Percentiles rank a stretch among this genome's conserved stretches.
These are phyloP conservation scores for Penicillium fimorum DNA, from an alignment of 495 filamentous ascomycete genomes.

Conservation along the genomic window DNA sequence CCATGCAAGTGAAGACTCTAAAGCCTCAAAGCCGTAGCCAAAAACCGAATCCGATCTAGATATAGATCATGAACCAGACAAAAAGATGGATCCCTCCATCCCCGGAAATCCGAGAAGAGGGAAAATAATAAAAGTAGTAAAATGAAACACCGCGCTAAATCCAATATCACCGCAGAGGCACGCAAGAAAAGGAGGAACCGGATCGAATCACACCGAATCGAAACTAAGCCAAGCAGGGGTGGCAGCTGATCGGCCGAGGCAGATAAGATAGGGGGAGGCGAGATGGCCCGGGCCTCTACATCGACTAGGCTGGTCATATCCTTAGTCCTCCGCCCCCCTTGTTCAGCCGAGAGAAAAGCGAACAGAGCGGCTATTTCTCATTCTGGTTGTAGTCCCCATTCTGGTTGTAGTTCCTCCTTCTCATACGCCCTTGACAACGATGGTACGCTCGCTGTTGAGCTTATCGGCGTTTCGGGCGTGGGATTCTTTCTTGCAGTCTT, in stretches of 20 bases:
- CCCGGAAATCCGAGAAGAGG: slow-evolving; percentile 8
- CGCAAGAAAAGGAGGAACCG: slow-evolving; percentile 3
- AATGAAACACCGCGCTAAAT: slow-evolving; percentile 37
- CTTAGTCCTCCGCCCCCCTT: not conserved
- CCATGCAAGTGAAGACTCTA: slow-evolving; percentile 24
- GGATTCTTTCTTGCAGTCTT: slow-evolving; percentile 95
- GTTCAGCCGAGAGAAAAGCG: not conserved
- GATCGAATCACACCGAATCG: not conserved
- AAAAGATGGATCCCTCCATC: slow-evolving; percentile 2
- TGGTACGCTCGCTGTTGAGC: slow-evolving; percentile 84
- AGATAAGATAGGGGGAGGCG: not conserved
- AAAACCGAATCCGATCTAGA: slow-evolving; percentile 16
- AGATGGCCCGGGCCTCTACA: not conserved
- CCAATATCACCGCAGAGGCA: slow-evolving; percentile 7
- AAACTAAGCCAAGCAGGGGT: slow-evolving; percentile 6
- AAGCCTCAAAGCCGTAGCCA: slow-evolving; percentile 11
- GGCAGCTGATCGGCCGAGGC: not conserved
- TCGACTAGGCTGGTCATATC: not conserved
- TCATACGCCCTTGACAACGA: slow-evolving; percentile 63
- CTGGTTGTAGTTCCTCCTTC: not conserved
- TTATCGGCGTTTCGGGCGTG: slow-evolving; percentile 90
- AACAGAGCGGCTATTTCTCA: not conserved
- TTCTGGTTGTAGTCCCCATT: not conserved
- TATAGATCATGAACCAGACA: slow-evolving; percentile 14
- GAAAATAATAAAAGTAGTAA: slow-evolving; percentile 12